phyloP scores from a whole-genome alignment of 1,139 yeast species.

The Scheffersomyces parashehatae region DNA sequence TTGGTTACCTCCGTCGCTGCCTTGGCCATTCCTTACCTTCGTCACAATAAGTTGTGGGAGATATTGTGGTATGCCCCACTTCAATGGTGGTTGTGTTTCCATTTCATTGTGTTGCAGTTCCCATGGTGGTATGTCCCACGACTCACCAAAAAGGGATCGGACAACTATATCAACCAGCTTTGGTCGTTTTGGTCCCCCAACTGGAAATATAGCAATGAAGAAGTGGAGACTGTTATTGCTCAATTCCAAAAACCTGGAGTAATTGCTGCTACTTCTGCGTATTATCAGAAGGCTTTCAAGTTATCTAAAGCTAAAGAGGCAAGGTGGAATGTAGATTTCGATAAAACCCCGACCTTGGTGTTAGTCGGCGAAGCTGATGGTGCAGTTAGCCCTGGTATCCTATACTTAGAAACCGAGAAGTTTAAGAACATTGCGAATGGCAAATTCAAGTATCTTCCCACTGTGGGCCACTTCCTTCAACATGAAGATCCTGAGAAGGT shows the following conservation, averaged over 20 bases:
- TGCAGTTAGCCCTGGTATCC: slow-evolving; percentile 5
- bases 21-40: slow-evolving; percentile 42
- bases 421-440: slow-evolving; percentile 22
- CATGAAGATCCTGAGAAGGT: slow-evolving; percentile 39
- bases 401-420: slow-evolving; percentile 22
- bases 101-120: slow-evolving; percentile 44
- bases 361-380: slow-evolving; percentile 41
- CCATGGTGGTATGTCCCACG: slow-evolving; percentile 23
- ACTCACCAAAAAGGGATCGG: slow-evolving; percentile 16
- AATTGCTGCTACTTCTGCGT: slow-evolving; percentile 42
- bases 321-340: slow-evolving; percentile 35
- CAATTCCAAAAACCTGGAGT: slow-evolving; percentile 28
- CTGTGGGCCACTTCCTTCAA: slow-evolving; percentile 45
- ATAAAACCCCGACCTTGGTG: slow-evolving; percentile 39
- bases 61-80: slow-evolving; percentile 31
- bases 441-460: slow-evolving; percentile 28
- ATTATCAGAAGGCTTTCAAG: slow-evolving; percentile 36
- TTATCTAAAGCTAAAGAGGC: slow-evolving; percentile 23
- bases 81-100: slow-evolving; percentile 38
- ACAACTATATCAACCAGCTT: slow-evolving; percentile 31
- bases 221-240: slow-evolving; percentile 29
- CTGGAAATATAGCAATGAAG: slow-evolving; percentile 31
- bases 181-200: slow-evolving; percentile 48
- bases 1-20: slow-evolving; percentile 35
- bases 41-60: slow-evolving; percentile 29